Base-by-base conservation (phyloP, 495 filamentous ascomycete genomes). In the Durotheca rogersii region DNA sequence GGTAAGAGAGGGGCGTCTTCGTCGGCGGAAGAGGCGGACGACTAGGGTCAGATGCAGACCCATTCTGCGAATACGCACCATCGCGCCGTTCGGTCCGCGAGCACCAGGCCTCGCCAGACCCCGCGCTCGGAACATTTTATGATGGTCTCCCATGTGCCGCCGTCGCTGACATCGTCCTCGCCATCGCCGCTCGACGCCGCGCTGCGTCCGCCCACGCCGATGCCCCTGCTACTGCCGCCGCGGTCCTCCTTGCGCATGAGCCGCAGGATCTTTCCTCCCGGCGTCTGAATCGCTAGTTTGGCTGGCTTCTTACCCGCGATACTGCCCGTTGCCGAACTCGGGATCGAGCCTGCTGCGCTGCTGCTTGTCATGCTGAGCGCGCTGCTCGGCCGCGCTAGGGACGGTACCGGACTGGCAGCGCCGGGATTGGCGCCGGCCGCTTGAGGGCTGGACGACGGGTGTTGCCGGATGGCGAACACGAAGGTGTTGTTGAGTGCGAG, bases 1-100 rank as follows among this genome's bases (percentile, higher is more conserved):
- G n/a, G n/a, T n/a, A n/a, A n/a, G n/a, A n/a, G n/a, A n/a, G n/a
- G n/a, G n/a, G n/a, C n/a, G n/a, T n/a, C n/a, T n/a, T n/a, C n/a
- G n/a, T n/a, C n/a, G n/a, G n/a, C n/a, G n/a, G n/a, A n/a, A n/a
- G n/a, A n/a, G n/a, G n/a, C n/a, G n/a, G n/a, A n/a, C n/a, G n/a
- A n/a, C 29, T 36, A 23, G n/a, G 7, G 14, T 38, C 48, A 55
- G 19, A 56, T 51, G 55, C 78, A 81, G 51, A 88, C 82, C 93
- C 93, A 99, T 73, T 99, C 93, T 19, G 86, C 92, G 74, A 95
- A 99, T 16, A 99, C 93, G 70, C 94, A 97, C 93, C 93, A 99
- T 52, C 93, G 77, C 6, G 92, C 94, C 51, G 88, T 96, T 43
- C 93, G 80, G 75, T 99, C 93, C 9, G 93, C 93, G 14, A 99